Evolutionary conservation across 2,329 filamentous ascomycete genomes (phyloP).

Genomic region (Didymella pinodella): DNA sequence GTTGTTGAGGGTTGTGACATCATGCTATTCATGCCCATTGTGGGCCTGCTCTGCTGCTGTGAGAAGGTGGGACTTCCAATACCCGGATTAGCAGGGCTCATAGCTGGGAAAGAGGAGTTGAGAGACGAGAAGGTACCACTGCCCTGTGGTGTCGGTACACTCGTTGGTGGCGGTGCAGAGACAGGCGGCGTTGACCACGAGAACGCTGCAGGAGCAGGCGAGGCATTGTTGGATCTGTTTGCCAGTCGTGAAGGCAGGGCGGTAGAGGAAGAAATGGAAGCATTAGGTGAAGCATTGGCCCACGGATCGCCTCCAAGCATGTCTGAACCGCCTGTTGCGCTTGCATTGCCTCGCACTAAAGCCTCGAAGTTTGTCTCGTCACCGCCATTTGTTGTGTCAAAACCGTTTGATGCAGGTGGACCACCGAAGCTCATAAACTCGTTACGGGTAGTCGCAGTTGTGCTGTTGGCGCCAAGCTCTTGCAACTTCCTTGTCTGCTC

Average conservation of each 20-base stretch:
- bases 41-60: constrained; percentile 45
- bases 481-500: constrained; percentile 90
- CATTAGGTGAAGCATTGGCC: constrained; percentile 48
- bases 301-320: constrained; percentile 55
- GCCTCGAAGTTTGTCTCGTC: constrained; percentile 82
- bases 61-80: constrained; percentile 47
- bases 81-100: constrained; percentile 46
- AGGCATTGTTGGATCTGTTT: constrained; percentile 39
- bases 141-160: constrained; percentile 34
- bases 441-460: constrained; percentile 63
- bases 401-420: constrained; percentile 61
- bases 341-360: constrained; percentile 76
- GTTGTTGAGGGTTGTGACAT: constrained; percentile 33
- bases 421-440: constrained; percentile 76
- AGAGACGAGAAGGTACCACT: constrained; percentile 52
- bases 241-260: constrained; percentile 42
- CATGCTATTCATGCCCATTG: constrained; percentile 47
- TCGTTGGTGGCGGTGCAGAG: constrained; percentile 43
- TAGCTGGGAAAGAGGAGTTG: constrained; percentile 48
- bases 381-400: constrained; percentile 63
- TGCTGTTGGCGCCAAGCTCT: constrained; percentile 73
- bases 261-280: constrained; percentile 37
- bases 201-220: constrained; percentile 53
- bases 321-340: constrained; percentile 48
- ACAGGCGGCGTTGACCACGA: constrained; percentile 56